These are phyloP conservation scores for Pyrenopolyporus hunteri DNA, from an alignment of 495 filamentous ascomycete species.

Conservation along the genomic window DNA sequence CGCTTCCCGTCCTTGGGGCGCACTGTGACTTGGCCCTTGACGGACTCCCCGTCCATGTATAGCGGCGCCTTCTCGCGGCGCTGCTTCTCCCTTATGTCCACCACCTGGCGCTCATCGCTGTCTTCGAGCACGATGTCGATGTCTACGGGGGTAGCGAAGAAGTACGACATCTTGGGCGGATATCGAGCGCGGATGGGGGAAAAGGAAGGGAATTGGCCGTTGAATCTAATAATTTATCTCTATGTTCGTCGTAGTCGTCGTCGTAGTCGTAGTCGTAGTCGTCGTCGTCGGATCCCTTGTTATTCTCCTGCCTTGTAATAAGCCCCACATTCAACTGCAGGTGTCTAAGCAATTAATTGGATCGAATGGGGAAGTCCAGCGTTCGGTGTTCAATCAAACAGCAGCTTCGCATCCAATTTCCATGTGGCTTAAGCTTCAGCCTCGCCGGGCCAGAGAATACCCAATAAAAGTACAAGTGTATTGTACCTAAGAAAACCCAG, in stretches of 20 bases:
- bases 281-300: constrained; percentile 2
- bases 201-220: constrained; percentile 6
- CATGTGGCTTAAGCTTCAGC: constrained; percentile 34
- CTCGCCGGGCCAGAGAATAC: constrained; percentile 4
- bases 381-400: background rate
- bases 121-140: constrained; percentile 98
- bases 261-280: constrained; percentile 2
- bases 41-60: constrained; percentile 97
- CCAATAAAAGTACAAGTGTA: no score
- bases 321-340: constrained; percentile 25
- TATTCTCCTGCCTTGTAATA: constrained; percentile 22
- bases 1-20: constrained; percentile 98
- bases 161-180: constrained; percentile 80
- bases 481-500: background rate
- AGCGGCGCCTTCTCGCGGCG: constrained; percentile 93
- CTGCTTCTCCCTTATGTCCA: constrained; percentile 99
- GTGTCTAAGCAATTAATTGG: background rate
- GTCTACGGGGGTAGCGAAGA: constrained; percentile 97
- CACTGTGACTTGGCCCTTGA: constrained; percentile 92
- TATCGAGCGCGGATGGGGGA: constrained; percentile 1
- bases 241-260: background rate
- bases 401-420: no score
- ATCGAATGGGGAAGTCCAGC: background rate
- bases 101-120: constrained; percentile 87
- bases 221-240: background rate